phyloP scores from a whole-genome alignment of 2,329 filamentous ascomycete genomes.

The Paecilomyces variotii region DNA sequence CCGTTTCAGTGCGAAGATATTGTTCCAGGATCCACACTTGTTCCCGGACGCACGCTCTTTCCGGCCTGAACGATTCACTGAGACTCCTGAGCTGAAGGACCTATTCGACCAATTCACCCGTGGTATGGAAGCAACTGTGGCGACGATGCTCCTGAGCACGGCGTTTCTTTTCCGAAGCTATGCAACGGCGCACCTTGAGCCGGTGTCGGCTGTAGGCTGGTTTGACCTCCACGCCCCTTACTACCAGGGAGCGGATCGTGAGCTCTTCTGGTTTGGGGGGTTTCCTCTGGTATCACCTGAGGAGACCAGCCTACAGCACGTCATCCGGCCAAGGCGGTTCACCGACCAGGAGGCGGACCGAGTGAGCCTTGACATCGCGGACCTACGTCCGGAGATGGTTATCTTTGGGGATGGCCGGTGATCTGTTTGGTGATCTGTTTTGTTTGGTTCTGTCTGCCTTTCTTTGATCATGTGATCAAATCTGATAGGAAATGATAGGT shows the following conservation, averaged over 20 bases:
- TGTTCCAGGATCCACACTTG: not conserved
- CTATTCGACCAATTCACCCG: not conserved
- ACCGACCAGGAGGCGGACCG: not conserved
- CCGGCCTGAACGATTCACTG: not conserved
- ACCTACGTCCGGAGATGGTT: not conserved
- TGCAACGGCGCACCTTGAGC: not conserved
- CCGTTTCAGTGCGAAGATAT: not conserved
- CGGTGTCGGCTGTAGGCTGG: not conserved
- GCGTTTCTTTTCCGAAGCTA: not conserved
- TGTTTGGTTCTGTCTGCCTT: not conserved
- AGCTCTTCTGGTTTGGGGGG: not conserved
- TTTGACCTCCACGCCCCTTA: not conserved
- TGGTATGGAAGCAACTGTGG: not conserved
- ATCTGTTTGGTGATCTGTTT: not conserved
- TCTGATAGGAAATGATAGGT: not conserved
- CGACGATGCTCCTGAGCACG: not conserved
- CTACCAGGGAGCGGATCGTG: not conserved
- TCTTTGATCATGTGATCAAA: not conserved
- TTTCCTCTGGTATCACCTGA: not conserved
- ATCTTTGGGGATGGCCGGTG: not conserved
- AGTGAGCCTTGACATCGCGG: not conserved
- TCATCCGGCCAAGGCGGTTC: not conserved
- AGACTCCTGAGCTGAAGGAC: not conserved
- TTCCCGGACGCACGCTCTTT: not conserved
- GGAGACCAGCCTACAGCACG: not conserved